Base-by-base conservation (phyloP, 768 basidiomycete species). In the Pleurotus giganteus region DNA sequence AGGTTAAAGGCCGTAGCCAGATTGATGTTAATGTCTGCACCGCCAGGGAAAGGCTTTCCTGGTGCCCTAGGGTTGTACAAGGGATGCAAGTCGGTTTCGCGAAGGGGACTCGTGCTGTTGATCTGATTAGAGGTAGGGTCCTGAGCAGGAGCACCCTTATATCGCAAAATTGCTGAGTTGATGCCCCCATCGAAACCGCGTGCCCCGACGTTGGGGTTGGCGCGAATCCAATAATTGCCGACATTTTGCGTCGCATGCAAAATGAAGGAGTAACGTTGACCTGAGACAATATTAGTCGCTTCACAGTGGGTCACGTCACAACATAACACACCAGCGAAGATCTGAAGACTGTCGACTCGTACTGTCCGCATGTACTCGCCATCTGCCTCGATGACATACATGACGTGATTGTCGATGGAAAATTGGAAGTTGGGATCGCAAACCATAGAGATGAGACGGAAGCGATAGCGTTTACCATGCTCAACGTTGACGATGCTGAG, bases 221-320 rank as follows among this genome's bases (percentile, higher is more conserved):
- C 66, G 34, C 63, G 63, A 44, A 72, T 60, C 63, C 73, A 75
- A 57, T 76, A 77, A 55, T 76, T 77, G 23, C 53, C 63, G 3
- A 73, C 59, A 0, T 66, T 59, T 52, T 74, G 72, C 53, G 71
- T 68, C 3, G 75, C 73, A 8, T 67, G 58, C 23, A 77, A 58
- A 55, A 71, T 61, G 26, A 63, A 56, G 1, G 64, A 80, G 50
- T 81, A 81, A 8, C 79, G 71, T 58, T 81, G 79, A 23, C 49
- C 49, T 51, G 24, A 19, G 8, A 17, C 23, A 34, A 8, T 6
- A n/a, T 36, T 2, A 51, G 49, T 9, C 19, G 26, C n/a, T 12
- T 11, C 37, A 23, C 11, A 32, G 13, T 17, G 6, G 15, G n/a
- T 15, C 23, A 32, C 11, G 23, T 8, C 17, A 45, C 26, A n/a